A percentile compares a stretch with the other conserved stretches of the same genome.
Evolutionary conservation across 2,329 filamentous ascomycete genomes (phyloP).

Genomic region (Penicillium sp.): DNA sequence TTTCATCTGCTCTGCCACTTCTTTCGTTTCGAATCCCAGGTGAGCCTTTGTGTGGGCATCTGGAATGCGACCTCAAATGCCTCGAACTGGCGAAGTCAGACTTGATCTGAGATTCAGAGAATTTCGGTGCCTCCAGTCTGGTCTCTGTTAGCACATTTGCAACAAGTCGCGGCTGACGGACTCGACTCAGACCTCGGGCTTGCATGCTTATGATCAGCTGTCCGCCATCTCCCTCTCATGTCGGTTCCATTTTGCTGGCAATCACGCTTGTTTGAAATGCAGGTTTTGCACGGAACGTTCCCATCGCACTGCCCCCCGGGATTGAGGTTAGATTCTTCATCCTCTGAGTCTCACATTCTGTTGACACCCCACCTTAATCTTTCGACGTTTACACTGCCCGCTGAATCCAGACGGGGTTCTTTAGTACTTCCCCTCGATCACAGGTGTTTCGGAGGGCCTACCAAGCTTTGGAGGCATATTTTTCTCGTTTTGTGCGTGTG

Average conservation of each 20-base stretch:
- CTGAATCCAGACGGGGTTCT: neutral
- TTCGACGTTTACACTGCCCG: slow-evolving; percentile 20
- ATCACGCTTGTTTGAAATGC: slow-evolving; percentile 8
- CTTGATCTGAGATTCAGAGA: neutral
- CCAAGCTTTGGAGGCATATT: slow-evolving; percentile 26
- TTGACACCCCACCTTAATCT: slow-evolving; percentile 18
- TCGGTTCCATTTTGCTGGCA: slow-evolving; percentile 12
- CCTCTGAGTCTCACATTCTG: neutral
- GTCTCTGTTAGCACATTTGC: neutral
- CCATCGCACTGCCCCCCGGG: slow-evolving; percentile 20
- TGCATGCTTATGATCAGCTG: neutral
- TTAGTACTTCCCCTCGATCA: neutral
- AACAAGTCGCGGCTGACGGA: too few relatives aligned
- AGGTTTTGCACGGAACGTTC: slow-evolving; percentile 18
- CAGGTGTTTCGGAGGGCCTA: slow-evolving; percentile 4
- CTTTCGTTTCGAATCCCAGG: neutral
- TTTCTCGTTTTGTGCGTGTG: slow-evolving; percentile 16
- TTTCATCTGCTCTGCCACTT: neutral
- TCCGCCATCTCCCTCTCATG: slow-evolving; percentile 17
- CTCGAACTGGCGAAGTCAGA: neutral
- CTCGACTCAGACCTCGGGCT: neutral
- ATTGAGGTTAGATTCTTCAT: too few relatives aligned
- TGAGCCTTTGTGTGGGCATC: neutral
- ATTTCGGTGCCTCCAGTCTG: neutral
- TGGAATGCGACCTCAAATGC: neutral